Conservation (phyloP, 495 filamentous ascomycete genomes). For the Penicillium bialowiezense region DNA sequence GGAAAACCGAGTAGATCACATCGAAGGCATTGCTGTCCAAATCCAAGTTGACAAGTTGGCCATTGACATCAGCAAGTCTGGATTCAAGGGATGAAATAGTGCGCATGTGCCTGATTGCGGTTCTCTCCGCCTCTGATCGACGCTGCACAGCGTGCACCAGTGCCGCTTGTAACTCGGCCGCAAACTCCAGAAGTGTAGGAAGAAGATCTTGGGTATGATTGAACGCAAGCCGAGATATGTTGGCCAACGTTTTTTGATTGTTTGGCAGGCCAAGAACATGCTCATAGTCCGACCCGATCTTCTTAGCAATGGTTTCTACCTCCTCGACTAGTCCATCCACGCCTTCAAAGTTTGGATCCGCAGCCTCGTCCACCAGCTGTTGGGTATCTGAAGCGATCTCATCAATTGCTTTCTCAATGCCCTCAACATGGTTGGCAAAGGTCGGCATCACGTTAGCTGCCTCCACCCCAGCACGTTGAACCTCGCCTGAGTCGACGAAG, state of each 20-base stretch:
- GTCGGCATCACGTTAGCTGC: conserved; percentile 44
- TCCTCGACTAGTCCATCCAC: conserved; percentile 68
- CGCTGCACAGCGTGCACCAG: conserved; percentile 63
- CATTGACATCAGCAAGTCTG: conserved; percentile 63
- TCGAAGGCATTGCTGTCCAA: conserved; percentile 72
- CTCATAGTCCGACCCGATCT: conserved; percentile 84
- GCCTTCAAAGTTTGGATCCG: conserved; percentile 35
- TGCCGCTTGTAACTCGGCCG: conserved; percentile 71
- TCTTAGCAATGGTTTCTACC: conserved; percentile 78
- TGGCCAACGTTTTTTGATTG: conserved; percentile 68
- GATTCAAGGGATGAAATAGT: conserved; percentile 75
- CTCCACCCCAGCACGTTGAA: conserved; percentile 58
- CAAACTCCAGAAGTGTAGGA: conserved; percentile 71
- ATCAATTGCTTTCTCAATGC: conserved; percentile 50
- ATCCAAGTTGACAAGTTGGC: conserved; percentile 67
- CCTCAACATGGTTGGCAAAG: conserved; percentile 52
- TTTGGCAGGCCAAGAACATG: conserved; percentile 66
- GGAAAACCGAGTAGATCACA: conserved; percentile 67
- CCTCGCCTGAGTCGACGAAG: conserved; percentile 65
- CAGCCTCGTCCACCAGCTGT: conserved; percentile 41
- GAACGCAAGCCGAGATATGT: conserved; percentile 82
- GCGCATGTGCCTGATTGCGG: conserved; percentile 70
- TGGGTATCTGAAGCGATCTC: conserved; percentile 53
- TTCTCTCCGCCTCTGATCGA: conserved; percentile 56
- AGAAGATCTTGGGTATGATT: conserved; percentile 83